These are phyloP conservation scores for Phoma herbarum DNA, from an alignment of 2,329 filamentous ascomycete genomes.

Conservation along the genomic window DNA sequence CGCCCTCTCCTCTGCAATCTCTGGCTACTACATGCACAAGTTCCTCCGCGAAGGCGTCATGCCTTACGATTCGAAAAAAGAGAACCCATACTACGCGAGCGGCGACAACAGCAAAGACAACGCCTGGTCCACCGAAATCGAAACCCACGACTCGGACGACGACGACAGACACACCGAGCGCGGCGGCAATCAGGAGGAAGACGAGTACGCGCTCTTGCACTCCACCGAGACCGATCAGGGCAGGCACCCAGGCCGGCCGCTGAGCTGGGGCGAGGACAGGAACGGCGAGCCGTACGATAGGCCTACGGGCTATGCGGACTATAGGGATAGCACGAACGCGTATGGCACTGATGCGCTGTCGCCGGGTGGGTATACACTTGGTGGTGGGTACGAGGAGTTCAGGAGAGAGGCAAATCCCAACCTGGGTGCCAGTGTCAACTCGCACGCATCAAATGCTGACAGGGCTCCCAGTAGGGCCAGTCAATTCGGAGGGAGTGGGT, in stretches of 20 bases:
- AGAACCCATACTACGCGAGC: slow-evolving; percentile 55
- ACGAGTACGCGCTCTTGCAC: slow-evolving; percentile 61
- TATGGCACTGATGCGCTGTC: slow-evolving; percentile 42
- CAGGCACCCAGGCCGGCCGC: slow-evolving; percentile 51
- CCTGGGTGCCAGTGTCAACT: slow-evolving; percentile 16
- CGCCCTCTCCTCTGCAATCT: slow-evolving; percentile 61
- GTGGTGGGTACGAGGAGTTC: slow-evolving; percentile 48
- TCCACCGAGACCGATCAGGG: slow-evolving; percentile 51
- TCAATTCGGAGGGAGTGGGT: slow-evolving; percentile 32
- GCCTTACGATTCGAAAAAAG: slow-evolving; percentile 55
- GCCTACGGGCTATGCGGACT: slow-evolving; percentile 39
- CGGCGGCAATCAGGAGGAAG: slow-evolving; percentile 58
- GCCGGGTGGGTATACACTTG: slow-evolving; percentile 28
- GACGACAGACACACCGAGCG: slow-evolving; percentile 51
- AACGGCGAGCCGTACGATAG: slow-evolving; percentile 27
- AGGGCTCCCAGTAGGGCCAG: slow-evolving; percentile 22
- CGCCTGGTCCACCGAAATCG: slow-evolving; percentile 56
- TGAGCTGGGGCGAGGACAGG: slow-evolving; percentile 51
- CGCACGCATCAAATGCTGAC: slow-evolving; percentile 3
- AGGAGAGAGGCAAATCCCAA: slow-evolving; percentile 33
- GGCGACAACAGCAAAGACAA: slow-evolving; percentile 51
- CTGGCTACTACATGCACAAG: slow-evolving; percentile 63
- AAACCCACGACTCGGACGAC: slow-evolving; percentile 51
- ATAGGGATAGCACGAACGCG: slow-evolving; percentile 52
- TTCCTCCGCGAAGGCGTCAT: slow-evolving; percentile 66